A percentile compares a stretch with the other conserved stretches of the same genome.
Conservation (phyloP, 2,329 filamentous ascomycete species). For the Botrytis porri region DNA sequence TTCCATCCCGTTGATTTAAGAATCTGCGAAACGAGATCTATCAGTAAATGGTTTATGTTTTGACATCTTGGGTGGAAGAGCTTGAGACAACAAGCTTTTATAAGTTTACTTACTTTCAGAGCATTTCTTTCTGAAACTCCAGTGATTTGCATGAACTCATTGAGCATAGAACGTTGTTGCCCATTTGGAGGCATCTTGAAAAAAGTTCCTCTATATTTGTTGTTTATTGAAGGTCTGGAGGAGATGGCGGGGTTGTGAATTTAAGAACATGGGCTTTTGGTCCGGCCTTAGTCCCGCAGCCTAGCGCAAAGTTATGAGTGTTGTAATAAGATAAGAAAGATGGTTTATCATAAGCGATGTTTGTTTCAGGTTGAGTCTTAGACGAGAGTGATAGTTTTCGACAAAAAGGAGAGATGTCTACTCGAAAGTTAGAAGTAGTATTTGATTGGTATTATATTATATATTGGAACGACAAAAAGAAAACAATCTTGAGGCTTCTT, state of each 20-base stretch:
- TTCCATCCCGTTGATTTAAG: slow-evolving; percentile 41
- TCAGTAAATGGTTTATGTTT: slow-evolving; percentile 26
- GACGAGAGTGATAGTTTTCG: neutral
- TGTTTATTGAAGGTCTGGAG: neutral
- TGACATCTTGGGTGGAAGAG: neutral
- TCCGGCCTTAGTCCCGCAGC: slow-evolving; percentile 10
- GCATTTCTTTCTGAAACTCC: slow-evolving; percentile 36
- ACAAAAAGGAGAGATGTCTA: neutral
- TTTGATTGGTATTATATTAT: neutral
- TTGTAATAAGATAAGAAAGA: neutral
- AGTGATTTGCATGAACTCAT: slow-evolving; percentile 37
- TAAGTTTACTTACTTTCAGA: slow-evolving; percentile 31
- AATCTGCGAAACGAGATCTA: slow-evolving; percentile 32
- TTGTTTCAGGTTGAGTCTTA: neutral
- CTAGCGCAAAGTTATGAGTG: slow-evolving; percentile 7
- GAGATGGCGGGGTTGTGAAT: slow-evolving; percentile 15
- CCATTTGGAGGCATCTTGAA: slow-evolving; percentile 36
- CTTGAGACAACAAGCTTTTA: slow-evolving; percentile 10
- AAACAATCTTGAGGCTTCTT: neutral
- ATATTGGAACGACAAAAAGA: neutral
- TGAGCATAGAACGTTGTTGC: slow-evolving; percentile 29
- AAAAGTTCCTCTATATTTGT: neutral
- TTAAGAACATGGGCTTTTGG: neutral
- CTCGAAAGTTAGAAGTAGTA: neutral
- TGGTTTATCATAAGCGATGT: slow-evolving; percentile 20